Evolutionary conservation across 495 filamentous ascomycete species (phyloP).

Genomic region (Hypoxylon intermedium): DNA sequence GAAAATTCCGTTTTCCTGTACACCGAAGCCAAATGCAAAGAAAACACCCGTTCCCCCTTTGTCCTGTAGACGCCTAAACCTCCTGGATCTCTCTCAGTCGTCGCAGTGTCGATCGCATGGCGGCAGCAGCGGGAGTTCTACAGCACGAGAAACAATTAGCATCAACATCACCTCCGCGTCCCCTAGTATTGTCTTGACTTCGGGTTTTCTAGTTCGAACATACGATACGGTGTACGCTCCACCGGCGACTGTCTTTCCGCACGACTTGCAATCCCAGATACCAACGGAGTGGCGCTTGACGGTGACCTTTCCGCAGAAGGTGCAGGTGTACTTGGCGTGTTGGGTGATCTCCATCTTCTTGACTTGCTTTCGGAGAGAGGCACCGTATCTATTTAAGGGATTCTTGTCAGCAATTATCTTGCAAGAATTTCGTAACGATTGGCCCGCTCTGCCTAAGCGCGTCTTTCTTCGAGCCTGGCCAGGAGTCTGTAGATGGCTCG

Average conservation of each 20-base stretch:
- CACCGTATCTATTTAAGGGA: constrained; percentile 76
- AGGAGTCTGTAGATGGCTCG: too few relatives aligned
- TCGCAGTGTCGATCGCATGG: constrained; percentile 95
- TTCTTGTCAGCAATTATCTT: constrained; percentile 8
- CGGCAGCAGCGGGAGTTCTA: constrained; percentile 94
- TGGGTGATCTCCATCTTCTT: constrained; percentile 99
- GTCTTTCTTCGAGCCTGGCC: too few relatives aligned
- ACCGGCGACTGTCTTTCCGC: constrained; percentile 93
- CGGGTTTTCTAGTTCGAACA: constrained; percentile 51
- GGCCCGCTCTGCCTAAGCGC: too few relatives aligned
- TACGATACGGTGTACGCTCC: constrained; percentile 97
- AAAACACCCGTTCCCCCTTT: constrained; percentile 29
- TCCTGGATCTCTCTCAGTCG: constrained; percentile 97
- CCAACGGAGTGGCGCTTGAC: constrained; percentile 92
- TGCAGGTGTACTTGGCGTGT: constrained; percentile 87
- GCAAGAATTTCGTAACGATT: too few relatives aligned
- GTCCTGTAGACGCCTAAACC: constrained; percentile 65
- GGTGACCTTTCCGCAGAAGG: constrained; percentile 94
- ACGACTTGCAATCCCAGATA: constrained; percentile 95
- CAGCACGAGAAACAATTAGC: constrained; percentile 37
- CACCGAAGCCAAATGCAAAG: constrained; percentile 41
- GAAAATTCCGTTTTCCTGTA: constrained; percentile 39
- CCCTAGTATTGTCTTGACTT: neutral
- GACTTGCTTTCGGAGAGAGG: constrained; percentile 99
- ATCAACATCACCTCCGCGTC: neutral